A percentile compares a stretch with the other conserved stretches of the same genome.
These are phyloP conservation scores for Scopulariopsis brevicaulis DNA, from an alignment of 2,329 filamentous ascomycete species.

Conservation along the genomic window DNA sequence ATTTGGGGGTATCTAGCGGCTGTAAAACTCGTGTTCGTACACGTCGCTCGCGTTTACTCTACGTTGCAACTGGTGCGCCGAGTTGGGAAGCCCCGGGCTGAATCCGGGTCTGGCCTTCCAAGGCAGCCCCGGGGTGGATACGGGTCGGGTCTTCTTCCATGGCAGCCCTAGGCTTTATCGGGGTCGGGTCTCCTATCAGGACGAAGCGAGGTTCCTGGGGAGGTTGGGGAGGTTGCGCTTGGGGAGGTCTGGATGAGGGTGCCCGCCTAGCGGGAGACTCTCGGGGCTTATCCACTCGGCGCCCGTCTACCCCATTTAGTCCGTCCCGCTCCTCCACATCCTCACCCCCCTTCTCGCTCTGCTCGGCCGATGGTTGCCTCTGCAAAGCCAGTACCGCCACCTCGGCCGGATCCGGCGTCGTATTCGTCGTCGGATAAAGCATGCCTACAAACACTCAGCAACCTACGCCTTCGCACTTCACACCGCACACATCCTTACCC, in stretches of 20 bases:
- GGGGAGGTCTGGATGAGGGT: background rate
- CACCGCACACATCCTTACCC: background rate
- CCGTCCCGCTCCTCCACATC: background rate
- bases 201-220: background rate
- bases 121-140: too few relatives aligned
- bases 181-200: background rate
- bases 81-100: too few relatives aligned
- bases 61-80: too few relatives aligned
- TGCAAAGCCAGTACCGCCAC: background rate
- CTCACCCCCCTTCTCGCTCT: background rate
- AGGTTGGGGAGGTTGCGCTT: background rate
- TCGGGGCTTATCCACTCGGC: background rate
- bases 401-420: background rate
- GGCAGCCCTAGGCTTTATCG: too few relatives aligned
- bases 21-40: too few relatives aligned
- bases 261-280: background rate
- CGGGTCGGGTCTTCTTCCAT: too few relatives aligned
- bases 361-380: background rate
- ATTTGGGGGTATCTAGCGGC: background rate
- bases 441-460: background rate
- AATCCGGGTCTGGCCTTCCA: too few relatives aligned
- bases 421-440: background rate
- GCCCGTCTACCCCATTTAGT: too few relatives aligned
- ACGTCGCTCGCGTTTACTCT: too few relatives aligned
- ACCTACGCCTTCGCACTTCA: background rate